Evolutionary conservation across 345 rosid species (phyloP), one percentile per base, ranked within the genome.

Genomic region (Brassica cretica): DNA sequence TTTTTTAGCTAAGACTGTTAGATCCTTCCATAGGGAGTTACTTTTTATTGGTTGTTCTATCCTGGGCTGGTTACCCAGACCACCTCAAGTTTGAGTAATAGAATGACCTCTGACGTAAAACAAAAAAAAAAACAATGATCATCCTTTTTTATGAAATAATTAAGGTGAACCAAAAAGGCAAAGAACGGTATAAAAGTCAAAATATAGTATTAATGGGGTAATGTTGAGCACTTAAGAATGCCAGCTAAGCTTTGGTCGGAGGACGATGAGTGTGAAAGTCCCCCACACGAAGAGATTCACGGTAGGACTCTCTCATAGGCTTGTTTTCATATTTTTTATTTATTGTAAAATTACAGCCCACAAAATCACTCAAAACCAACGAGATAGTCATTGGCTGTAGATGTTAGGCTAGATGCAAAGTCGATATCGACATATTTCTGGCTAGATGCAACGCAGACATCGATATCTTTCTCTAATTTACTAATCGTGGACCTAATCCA

Each of bases 201-300:
- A 44, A 49, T n/a, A 49, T 68, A 4, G 25, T 76, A 27, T 61
- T 15, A 68, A 58, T 60, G 55, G 5, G 16, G 82, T 73, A 73
- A 68, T 73, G 82, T 58, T 33, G 70, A 78, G 82, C 82, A 78
- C 74, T 73, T 67, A 73, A 35, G 78, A 64, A 66, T 67, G 78
- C 69, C 77, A 78, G 75, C 81, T n/a, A 78, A 33, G 39, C 71
- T 55, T 56, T 64, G 19, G 73, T 72, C 65, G 72, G 68, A 65
- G 21, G 51, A 71, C 61, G 72, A 71, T 27, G 16, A 39, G 19
- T 37, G 66, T 58, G 66, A 51, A 62, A 62, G 81, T 71, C 68
- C 67, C 61, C 61, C 61, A 78, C 81, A 78, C 76, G 81, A 71
- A 71, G 33, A 25, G 66, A 5, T 21, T 53, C 24, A 16, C 60